Base-by-base conservation (phyloP, 208 protist species). In the Strigomonas culicis region DNA sequence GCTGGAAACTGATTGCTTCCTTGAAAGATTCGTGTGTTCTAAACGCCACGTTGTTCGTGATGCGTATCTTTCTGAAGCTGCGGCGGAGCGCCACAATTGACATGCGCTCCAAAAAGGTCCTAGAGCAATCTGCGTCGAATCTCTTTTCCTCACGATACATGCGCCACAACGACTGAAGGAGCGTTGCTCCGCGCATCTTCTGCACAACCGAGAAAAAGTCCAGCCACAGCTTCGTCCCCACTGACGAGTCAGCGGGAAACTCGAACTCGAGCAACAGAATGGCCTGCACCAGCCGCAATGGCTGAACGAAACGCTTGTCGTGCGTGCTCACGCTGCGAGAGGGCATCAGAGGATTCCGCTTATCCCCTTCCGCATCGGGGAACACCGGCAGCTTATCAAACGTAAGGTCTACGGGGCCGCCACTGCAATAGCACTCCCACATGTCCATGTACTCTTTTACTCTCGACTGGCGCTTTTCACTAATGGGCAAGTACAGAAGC, bases 151-250 rank as follows among this genome's bases (percentile, higher is more conserved):
- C 57, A 0, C 63, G 32, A 70, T 89, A 87, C 87, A 90, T 93
- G 39, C 87, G 68, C 87, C 87, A 93, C 7, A 93, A 75, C 0
- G 83, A 93, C 70, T 93, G 87, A 75, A 93, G 63, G 34, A 90
- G 66, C 34, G 84, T 89, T 3, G 87, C 87, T 2, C 75, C 83
- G 34, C 84, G 75, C 46, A 90, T 66, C 41, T 86, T 80, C 57
- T 90, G 83, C 50, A 81, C 70, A 21, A 87, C 74, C 22, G 75
- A 78, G 63, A 93, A 89, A 43, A 93, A 93, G 63, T 90, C 80
- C 50, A 90, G 70, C 81, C 84, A 90, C 63, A 87, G 53, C 58
- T 86, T 84, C 15, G 81, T 86, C 36, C 80, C 81, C 19, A 90
- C 75, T 1, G 84, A 93, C 24, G 80, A 90, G 68, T 89, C 81